phyloP scores from a whole-genome alignment of 345 rosid species.

The Kandelia obovata region DNA sequence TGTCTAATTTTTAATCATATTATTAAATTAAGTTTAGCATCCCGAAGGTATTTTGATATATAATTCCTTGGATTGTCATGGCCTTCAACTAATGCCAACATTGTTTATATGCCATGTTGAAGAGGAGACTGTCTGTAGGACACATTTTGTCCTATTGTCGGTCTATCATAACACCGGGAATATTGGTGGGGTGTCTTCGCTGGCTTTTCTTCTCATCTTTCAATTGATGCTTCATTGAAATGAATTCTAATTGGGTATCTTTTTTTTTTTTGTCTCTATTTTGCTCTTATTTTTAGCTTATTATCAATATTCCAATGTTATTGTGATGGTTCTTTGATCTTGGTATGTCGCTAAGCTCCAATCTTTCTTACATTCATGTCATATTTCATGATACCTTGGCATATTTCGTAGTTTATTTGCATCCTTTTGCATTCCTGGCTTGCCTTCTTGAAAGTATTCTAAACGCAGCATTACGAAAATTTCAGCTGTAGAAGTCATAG shows the following conservation, averaged over 20 bases:
- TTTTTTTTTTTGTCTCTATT: background rate
- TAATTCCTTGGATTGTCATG: slow-evolving; percentile 13
- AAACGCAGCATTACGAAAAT: too few relatives aligned
- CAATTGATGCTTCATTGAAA: slow-evolving; percentile 3
- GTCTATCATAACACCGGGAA: slow-evolving; percentile 49
- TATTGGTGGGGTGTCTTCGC: slow-evolving; percentile 25
- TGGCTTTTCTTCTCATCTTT: background rate
- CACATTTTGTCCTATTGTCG: slow-evolving; percentile 43
- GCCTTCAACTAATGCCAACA: slow-evolving; percentile 13
- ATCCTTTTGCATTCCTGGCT: too few relatives aligned
- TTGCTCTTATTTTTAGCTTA: background rate
- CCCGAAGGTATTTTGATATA: background rate
- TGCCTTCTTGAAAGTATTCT: too few relatives aligned
- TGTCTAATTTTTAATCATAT: background rate
- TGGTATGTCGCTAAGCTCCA: background rate
- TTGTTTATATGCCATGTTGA: slow-evolving; percentile 6
- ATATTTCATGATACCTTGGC: too few relatives aligned
- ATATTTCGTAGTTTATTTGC: too few relatives aligned
- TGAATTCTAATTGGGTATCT: too few relatives aligned
- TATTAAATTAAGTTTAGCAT: background rate
- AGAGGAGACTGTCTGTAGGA: slow-evolving; percentile 19
- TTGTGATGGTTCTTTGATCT: slow-evolving; percentile 6
- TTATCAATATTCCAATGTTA: slow-evolving; percentile 9
- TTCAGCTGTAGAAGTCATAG: too few relatives aligned
- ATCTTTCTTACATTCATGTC: too few relatives aligned